Evolutionary conservation across 2,329 filamentous ascomycete species (phyloP), one percentile per base, ranked within the genome.

Genomic region (Fusarium sp.): DNA sequence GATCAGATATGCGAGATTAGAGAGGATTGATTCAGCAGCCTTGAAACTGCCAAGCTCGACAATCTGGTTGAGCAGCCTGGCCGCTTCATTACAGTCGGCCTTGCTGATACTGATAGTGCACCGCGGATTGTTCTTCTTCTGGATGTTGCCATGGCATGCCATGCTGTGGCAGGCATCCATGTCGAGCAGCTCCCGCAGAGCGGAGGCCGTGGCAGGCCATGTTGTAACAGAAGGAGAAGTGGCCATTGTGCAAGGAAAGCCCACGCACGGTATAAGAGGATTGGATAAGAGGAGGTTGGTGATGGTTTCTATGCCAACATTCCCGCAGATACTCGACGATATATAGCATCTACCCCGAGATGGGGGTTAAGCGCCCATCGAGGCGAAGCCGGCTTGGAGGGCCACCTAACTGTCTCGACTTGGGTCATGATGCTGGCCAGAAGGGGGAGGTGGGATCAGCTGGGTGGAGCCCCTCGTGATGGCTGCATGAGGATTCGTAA

Each of bases 251-350:
- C 29, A 54, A 60, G 35, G 18, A n/a, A 33, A 16, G 22, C 25
- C 40, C 29, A 31, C 27, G 27, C 42, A 27, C 9, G 22, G 11
- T 40, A 42, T 13, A 50, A 20, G 45, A 25, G 38, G 22, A 35
- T 60, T 42, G 33, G 22, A 45, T n/a, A 36, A 52, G 29, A 22
- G 58, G 50, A 54, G 42, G 50, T 22, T 42, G 29, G 36, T n/a
- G 57, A 45, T 66, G 40, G 73, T 74, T 70, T 69, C 63, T 76
- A 64, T 60, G 69, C 74, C 71, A 74, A 72, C 68, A 66, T 54
- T 54, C 47, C 27, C n/a, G 47, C 11, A 31, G 27, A 42, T 13
- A 20, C 38, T 22, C 31, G 35, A n/a, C 25, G 45, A 58, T 76
- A 78, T 78, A 74, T 78, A 78, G 64, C 50, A 31, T 29, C 20